Conservation (phyloP, 768 basidiomycete species). For the Tricholoma bakamatsutake region DNA sequence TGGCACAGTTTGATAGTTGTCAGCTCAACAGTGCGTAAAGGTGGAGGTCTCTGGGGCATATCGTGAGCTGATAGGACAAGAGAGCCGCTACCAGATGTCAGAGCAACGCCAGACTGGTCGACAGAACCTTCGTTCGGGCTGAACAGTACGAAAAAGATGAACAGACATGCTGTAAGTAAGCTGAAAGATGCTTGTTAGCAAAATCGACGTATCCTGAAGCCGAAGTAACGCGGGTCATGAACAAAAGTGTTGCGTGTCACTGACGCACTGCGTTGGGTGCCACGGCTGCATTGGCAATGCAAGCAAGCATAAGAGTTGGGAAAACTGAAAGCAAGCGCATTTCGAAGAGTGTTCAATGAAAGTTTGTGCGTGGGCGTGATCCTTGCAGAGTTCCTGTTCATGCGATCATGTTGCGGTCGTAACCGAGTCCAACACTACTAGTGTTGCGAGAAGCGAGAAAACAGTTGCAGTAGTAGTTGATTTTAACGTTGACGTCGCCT, state of each 20-base stretch:
- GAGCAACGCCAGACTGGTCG: slow-evolving; percentile 38
- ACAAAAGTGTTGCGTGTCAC: slow-evolving; percentile 38
- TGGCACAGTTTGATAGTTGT: slow-evolving; percentile 11
- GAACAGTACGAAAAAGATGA: not conserved
- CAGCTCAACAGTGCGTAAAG: not conserved
- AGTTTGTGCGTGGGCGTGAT: no score
- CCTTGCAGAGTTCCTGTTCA: no score
- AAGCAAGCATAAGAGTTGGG: slow-evolving; percentile 5
- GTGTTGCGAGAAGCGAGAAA: not conserved
- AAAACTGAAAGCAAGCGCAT: slow-evolving; percentile 10
- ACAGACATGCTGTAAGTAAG: not conserved
- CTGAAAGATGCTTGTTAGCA: not conserved
- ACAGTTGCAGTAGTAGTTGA: not conserved
- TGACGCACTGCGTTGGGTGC: slow-evolving; percentile 30
- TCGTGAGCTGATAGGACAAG: slow-evolving; percentile 42
- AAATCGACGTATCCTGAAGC: not conserved
- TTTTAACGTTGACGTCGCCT: not conserved
- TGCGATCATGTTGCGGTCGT: no score
- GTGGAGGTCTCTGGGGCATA: slow-evolving; percentile 21
- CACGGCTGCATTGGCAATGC: slow-evolving; percentile 19
- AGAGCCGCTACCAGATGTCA: slow-evolving; percentile 47
- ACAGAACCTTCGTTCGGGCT: slow-evolving; percentile 41
- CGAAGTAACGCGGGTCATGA: slow-evolving; percentile 33
- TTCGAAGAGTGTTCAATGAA: not conserved
- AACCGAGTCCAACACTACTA: not conserved